Percentiles rank a stretch among this genome's conserved stretches.
Evolutionary conservation across 2,329 filamentous ascomycete genomes (phyloP).

Genomic region (Sordariomycetes sp.): DNA sequence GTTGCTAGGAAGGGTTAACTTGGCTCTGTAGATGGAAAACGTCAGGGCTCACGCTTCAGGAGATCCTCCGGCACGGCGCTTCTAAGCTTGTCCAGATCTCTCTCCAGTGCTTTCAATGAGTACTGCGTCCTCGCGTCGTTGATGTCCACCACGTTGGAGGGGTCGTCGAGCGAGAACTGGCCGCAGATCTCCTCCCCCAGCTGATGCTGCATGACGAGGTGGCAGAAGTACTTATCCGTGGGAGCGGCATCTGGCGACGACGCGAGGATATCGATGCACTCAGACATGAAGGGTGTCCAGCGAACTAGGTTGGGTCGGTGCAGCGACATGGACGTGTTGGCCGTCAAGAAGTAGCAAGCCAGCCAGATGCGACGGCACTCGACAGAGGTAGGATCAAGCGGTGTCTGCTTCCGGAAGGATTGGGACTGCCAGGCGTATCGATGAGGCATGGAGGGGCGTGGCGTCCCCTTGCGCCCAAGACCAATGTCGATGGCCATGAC

Average conservation of each 20-base stretch:
- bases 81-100: conserved; percentile 52
- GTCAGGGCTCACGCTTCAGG: conserved; percentile 43
- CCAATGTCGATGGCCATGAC: conserved; percentile 80
- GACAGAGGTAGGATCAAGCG: conserved; percentile 42
- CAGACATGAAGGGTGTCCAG: conserved; percentile 51
- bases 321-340: conserved; percentile 52
- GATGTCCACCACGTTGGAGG: conserved; percentile 42
- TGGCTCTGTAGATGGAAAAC: neutral
- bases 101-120: conserved; percentile 55
- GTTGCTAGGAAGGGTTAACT: conserved; percentile 34
- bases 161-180: conserved; percentile 60
- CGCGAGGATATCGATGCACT: conserved; percentile 47
- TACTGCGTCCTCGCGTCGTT: conserved; percentile 56
- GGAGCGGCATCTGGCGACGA: conserved; percentile 44
- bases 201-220: conserved; percentile 49
- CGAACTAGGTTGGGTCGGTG: conserved; percentile 51
- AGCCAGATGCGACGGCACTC: conserved; percentile 51
- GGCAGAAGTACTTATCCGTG: conserved; percentile 48
- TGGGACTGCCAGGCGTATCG: conserved; percentile 10
- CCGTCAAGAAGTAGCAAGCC: conserved; percentile 48
- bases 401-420: conserved; percentile 24
- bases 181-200: conserved; percentile 60
- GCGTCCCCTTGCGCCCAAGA: conserved; percentile 40
- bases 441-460: conserved; percentile 6
- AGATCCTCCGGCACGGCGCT: conserved; percentile 41